Base-by-base conservation (phyloP, 768 basidiomycete species). In the Suillus plorans region DNA sequence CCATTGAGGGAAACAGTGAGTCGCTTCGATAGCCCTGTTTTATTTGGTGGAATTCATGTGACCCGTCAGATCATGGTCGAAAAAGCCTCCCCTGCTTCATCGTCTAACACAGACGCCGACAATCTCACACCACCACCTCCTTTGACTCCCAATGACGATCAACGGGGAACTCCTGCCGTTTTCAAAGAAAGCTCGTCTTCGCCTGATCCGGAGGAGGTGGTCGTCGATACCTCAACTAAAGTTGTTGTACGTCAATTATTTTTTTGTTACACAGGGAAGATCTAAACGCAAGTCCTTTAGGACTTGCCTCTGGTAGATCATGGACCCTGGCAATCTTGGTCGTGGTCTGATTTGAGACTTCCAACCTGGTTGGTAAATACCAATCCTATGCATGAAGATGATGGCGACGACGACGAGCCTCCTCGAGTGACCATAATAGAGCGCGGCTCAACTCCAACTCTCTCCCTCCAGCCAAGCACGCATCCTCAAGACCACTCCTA, bases 101-200 rank as follows among this genome's bases (percentile, higher is more conserved):
- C 77, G 7, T 70, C 73, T 28, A 76, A 68, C 42, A 72, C 72
- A 28, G 74, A 74, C 52, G 70, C 68, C 31, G 78, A 78, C 66
- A 72, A 69, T 50, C 69, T 64, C 60, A 76, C 73, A 2, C 76
- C 79, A 7, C 77, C 79, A 1, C 78, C 79, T 2, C 73, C 79
- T 47, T 70, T 78, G 57, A 79, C 80, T 0, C 77, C 77, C 52
- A 77, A 80, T 65, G 72, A 78, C 34, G 76, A 75, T 64, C 69
- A 69, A 34, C 67, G 66, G 3, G 9, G 45, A n/a, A 61, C 31
- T 22, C 65, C 74, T 4, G 69, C 65, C 37, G 57, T 72, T 37
- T 68, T 77, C 52, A 64, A 63, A 62, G 68, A 63, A 39, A 74
- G 63, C 61, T 75, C 74, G 4, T 69, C 70, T 34, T 70, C 71